These are phyloP conservation scores for Aaosphaeria pasadenensis DNA, from an alignment of 2,329 filamentous ascomycete species.

Conservation along the genomic window DNA sequence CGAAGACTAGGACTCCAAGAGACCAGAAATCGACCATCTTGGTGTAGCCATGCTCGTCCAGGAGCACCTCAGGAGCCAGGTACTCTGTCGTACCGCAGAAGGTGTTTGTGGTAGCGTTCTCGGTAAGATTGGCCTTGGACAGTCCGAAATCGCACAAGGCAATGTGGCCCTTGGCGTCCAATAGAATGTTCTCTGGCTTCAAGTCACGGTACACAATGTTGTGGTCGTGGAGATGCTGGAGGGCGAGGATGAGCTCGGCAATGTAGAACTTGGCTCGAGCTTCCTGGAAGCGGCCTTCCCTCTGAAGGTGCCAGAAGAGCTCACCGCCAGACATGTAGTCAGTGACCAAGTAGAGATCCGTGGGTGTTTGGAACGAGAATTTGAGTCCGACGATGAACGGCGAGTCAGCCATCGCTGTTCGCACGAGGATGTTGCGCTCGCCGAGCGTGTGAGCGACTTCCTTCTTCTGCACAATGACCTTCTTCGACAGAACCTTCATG, in stretches of 20 bases:
- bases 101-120: slow-evolving; percentile 97
- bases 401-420: slow-evolving; percentile 92
- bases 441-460: slow-evolving; percentile 96
- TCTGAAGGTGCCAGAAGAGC: slow-evolving; percentile 97
- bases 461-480: slow-evolving; percentile 99
- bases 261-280: slow-evolving; percentile 98
- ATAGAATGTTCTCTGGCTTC: slow-evolving; percentile 94
- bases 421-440: slow-evolving; percentile 93
- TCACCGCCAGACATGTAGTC: slow-evolving; percentile 99
- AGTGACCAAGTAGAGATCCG: slow-evolving; percentile 95
- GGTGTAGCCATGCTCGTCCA: slow-evolving; percentile 96
- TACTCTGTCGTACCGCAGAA: slow-evolving; percentile 99
- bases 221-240: slow-evolving; percentile 93
- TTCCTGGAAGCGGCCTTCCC: slow-evolving; percentile 93
- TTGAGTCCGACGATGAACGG: slow-evolving; percentile 98
- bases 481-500: slow-evolving; percentile 99
- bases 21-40: slow-evolving; percentile 99
- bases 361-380: slow-evolving; percentile 97
- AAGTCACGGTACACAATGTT: slow-evolving; percentile 97
- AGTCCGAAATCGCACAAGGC: slow-evolving; percentile 96
- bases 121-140: slow-evolving; percentile 94
- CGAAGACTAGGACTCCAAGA: slow-evolving; percentile 92
- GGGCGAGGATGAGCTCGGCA: slow-evolving; percentile 89
- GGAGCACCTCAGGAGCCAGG: slow-evolving; percentile 86
- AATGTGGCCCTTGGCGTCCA: slow-evolving; percentile 97